These are phyloP conservation scores for Neurospora sublineolata DNA, from an alignment of 495 filamentous ascomycete species.

Conservation along the genomic window DNA sequence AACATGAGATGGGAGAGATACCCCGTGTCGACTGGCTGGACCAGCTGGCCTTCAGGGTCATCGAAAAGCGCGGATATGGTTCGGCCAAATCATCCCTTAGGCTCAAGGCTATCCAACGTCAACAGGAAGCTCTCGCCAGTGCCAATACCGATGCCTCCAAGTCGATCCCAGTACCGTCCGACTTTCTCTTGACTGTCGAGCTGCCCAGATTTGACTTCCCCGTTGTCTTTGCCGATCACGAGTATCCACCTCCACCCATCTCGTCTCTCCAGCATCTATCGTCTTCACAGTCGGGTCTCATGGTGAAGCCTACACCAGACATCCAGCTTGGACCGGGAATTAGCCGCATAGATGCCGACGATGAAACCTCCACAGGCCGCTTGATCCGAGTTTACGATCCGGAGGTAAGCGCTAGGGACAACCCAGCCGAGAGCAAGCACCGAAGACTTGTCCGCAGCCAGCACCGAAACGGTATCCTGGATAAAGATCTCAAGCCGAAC, in stretches of 20 bases:
- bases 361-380: conserved; percentile 40
- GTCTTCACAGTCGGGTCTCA: conserved; percentile 51
- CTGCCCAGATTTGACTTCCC: conserved; percentile 93
- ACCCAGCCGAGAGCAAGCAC: conserved; percentile 93
- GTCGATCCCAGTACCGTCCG: conserved; percentile 37
- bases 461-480: conserved; percentile 82
- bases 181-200: conserved; percentile 73
- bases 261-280: conserved; percentile 55
- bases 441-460: conserved; percentile 74
- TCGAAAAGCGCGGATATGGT: conserved; percentile 62
- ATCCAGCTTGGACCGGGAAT: conserved; percentile 77
- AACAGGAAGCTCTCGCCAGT: conserved; percentile 10
- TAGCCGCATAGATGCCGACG: conserved; percentile 46
- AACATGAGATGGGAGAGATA: conserved; percentile 96
- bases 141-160: conserved; percentile 2
- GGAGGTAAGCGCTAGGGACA: conserved; percentile 76
- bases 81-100: conserved; percentile 30
- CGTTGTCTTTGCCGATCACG: conserved; percentile 86
- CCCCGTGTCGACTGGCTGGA: conserved; percentile 90
- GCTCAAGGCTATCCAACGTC: conserved; percentile 22
- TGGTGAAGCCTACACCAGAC: conserved; percentile 67
- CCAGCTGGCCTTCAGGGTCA: conserved; percentile 74
- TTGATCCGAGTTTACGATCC: conserved; percentile 86
- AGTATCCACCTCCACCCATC: conserved; percentile 75
- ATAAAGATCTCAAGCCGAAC: conserved; percentile 90